Percentiles rank a stretch among this genome's conserved stretches.
These are phyloP conservation scores for Microstegium vimineum DNA, from an alignment of 176 grass and related monocot species.

Conservation along the genomic window DNA sequence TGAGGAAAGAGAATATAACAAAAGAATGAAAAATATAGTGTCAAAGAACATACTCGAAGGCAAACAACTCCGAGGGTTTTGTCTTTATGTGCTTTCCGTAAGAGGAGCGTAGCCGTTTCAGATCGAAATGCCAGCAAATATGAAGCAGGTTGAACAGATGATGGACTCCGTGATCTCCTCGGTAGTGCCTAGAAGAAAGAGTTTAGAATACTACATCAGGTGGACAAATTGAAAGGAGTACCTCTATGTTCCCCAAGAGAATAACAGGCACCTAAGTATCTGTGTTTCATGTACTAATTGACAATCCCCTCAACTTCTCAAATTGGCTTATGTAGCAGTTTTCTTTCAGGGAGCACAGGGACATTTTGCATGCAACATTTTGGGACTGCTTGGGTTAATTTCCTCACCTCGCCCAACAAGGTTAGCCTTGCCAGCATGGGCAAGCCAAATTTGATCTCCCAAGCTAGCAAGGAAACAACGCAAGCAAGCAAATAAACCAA, in stretches of 20 bases:
- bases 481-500: not conserved
- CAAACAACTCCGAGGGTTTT: slow-evolving; percentile 81
- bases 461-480: not conserved
- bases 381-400: not conserved
- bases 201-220: not conserved
- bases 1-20: not conserved
- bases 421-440: not conserved
- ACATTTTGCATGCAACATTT: not conserved
- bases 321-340: not conserved
- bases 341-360: not conserved
- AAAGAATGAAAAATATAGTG: slow-evolving; percentile 28
- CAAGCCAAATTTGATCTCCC: not conserved
- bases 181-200: slow-evolving; percentile 61
- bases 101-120: slow-evolving; percentile 68
- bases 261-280: not conserved
- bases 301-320: slow-evolving; percentile 11
- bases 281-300: not conserved
- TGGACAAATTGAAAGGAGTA: too few species aligned
- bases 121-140: slow-evolving; percentile 68
- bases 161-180: slow-evolving; percentile 73
- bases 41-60: slow-evolving; percentile 53
- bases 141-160: slow-evolving; percentile 56
- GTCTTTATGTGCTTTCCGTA: slow-evolving; percentile 83
- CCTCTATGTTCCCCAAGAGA: slow-evolving; percentile 11
- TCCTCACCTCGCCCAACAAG: not conserved